Percentiles rank a stretch among this genome's conserved stretches.
Evolutionary conservation across 805 yeast genomes (phyloP).

Genomic region (Ogataea salicorniae): DNA sequence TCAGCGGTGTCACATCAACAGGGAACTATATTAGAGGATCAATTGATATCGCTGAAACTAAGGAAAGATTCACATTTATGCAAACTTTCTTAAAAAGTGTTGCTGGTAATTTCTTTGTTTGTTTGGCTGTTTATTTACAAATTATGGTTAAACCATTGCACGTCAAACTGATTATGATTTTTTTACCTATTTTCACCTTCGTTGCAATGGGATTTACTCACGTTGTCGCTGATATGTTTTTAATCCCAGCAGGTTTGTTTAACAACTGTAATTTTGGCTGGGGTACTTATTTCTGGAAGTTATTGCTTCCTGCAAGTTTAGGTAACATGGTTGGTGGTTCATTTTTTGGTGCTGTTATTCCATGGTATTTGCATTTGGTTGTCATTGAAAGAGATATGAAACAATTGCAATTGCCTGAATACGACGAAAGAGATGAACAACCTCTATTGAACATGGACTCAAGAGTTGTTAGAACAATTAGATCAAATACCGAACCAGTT

Average conservation of each 20-base stretch:
- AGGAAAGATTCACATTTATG: conserved; percentile 43
- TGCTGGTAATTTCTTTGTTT: conserved; percentile 75
- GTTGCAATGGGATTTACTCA: conserved; percentile 78
- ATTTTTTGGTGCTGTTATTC: conserved; percentile 56
- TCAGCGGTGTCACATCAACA: conserved; percentile 43
- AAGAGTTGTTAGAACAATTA: conserved; percentile 56
- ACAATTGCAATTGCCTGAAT: conserved; percentile 56
- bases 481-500: conserved; percentile 4
- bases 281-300: conserved; percentile 65
- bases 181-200: conserved; percentile 69
- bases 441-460: conserved; percentile 76
- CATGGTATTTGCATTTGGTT: conserved; percentile 68
- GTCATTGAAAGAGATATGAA: conserved; percentile 70
- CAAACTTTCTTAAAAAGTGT: conserved; percentile 64
- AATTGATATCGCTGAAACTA: conserved; percentile 38
- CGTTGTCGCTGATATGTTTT: conserved; percentile 77
- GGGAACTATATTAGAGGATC: conserved; percentile 45
- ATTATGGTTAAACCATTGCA: conserved; percentile 76
- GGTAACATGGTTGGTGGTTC: conserved; percentile 82
- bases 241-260: conserved; percentile 60
- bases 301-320: conserved; percentile 61
- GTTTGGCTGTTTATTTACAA: conserved; percentile 71
- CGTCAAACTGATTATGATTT: conserved; percentile 60
- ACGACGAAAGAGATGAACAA: conserved; percentile 73
- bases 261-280: conserved; percentile 63